Base-by-base conservation (phyloP, 2,329 filamentous ascomycete species). In the Pseudogymnoascus sp. region DNA sequence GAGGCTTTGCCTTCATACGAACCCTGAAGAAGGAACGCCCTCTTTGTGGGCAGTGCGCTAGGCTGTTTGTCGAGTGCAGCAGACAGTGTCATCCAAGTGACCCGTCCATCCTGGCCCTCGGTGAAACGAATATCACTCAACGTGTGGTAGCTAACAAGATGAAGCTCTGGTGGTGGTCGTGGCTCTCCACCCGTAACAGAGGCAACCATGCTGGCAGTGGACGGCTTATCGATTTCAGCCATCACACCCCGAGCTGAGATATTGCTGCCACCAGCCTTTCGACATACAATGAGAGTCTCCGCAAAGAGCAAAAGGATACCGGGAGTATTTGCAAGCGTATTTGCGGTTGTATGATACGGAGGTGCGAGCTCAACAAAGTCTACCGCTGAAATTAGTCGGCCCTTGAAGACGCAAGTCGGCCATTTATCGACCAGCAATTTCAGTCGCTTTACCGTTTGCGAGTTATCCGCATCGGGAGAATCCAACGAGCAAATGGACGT, bases 401-500 rank as follows among this genome's bases (percentile, higher is more conserved):
- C 91, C 61, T 84, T 80, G 66, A 87, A 83, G 22, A 92, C 81
- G 58, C 86, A 82, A 20, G 76, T 70, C 1, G 91, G 90, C 90
- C 91, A 96, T 50, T 81, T 83, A 68, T 90, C 85, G 41, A 95
- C 82, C 72, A 94, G 82, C 65, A 87, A 87, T 64, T 87, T 86
- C 57, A 97, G 77, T 41, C 89, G 85, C 66, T 85, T 88, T 35
- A 88, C 82, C 47, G 90, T 80, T 66, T 90, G 88, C 8, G 86
- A 85, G 66, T 91, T 89, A 69, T 90, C 88, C 78, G 83, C 68
- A 73, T 79, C 69, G 69, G 89, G 71, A 76, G 89, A 81, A 68
- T 97, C 93, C 76, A 97, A 87, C 14, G 93, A 95, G 74, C 94
- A 99, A 43, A 99, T 99, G 60, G 96, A 94, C 18, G 92, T 91